phyloP scores from a whole-genome alignment of 345 rosid genomes.

The Gossypium arboreum region DNA sequence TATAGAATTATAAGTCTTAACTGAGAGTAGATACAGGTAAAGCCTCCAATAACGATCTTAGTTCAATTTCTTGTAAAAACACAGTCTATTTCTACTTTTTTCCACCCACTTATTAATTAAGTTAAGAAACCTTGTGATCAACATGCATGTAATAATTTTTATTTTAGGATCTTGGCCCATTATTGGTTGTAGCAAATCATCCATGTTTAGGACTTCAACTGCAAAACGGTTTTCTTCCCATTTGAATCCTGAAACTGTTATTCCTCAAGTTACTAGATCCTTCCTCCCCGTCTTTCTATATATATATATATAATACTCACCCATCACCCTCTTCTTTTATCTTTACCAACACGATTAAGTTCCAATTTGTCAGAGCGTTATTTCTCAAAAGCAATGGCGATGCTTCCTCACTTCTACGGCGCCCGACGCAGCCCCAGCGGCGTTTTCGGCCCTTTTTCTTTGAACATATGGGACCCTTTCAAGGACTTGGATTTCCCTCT shows the following conservation, averaged over 20 bases:
- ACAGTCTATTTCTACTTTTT: too few relatives aligned
- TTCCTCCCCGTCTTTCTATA: background rate
- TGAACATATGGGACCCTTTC: constrained; percentile 13
- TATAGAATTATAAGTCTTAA: too few relatives aligned
- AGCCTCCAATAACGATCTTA: too few relatives aligned
- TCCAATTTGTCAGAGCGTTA: background rate
- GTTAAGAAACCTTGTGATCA: too few relatives aligned
- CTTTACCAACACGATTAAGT: background rate
- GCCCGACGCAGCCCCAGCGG: background rate
- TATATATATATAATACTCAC: too few relatives aligned
- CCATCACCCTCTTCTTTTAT: background rate
- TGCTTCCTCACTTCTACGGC: background rate
- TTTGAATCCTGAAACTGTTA: background rate
- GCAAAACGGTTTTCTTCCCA: background rate
- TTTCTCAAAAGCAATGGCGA: background rate
- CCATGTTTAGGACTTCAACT: background rate
- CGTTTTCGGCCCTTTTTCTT: background rate
- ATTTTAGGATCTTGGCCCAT: too few relatives aligned
- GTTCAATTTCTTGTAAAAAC: too few relatives aligned
- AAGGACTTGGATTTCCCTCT: constrained; percentile 5
- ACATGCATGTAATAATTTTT: too few relatives aligned
- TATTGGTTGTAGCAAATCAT: background rate
- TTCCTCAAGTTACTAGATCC: background rate
- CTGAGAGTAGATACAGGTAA: too few relatives aligned
- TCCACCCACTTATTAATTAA: too few relatives aligned